Percentiles rank a stretch among this genome's conserved stretches.
Conservation (phyloP, 2,329 filamentous ascomycete species). For the Penicillium thymicola region DNA sequence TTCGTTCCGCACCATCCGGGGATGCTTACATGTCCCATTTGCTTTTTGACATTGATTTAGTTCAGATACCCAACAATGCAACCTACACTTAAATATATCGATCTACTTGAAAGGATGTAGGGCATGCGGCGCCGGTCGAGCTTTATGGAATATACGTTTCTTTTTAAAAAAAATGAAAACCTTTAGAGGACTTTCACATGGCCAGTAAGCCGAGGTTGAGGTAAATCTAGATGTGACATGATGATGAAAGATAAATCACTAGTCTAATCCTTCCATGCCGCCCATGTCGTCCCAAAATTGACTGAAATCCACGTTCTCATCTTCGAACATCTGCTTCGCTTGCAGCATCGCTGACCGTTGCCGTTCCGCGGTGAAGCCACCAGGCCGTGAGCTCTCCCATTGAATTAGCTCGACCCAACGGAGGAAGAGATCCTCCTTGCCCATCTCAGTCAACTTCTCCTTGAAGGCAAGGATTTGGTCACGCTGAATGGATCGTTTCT, state of each 20-base stretch:
- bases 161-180: background rate
- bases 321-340: constrained; percentile 71
- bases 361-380: constrained; percentile 71
- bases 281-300: constrained; percentile 70
- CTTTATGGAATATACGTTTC: background rate
- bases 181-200: background rate
- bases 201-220: background rate
- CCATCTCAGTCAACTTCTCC: constrained; percentile 68
- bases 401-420: constrained; percentile 91
- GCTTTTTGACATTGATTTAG: constrained; percentile 6
- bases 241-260: background rate
- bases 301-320: constrained; percentile 77
- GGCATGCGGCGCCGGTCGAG: too few species aligned
- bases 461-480: constrained; percentile 78
- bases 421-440: constrained; percentile 87
- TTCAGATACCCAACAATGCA: constrained; percentile 23
- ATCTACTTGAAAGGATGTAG: background rate
- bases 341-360: constrained; percentile 70
- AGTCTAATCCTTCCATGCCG: constrained; percentile 46
- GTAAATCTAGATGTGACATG: background rate
- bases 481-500: constrained; percentile 36
- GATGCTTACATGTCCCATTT: background rate
- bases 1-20: background rate
- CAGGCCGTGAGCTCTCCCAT: constrained; percentile 75
- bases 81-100: background rate